phyloP scores from a whole-genome alignment of 352 stramenopile species.

The Pythium monospermum region DNA sequence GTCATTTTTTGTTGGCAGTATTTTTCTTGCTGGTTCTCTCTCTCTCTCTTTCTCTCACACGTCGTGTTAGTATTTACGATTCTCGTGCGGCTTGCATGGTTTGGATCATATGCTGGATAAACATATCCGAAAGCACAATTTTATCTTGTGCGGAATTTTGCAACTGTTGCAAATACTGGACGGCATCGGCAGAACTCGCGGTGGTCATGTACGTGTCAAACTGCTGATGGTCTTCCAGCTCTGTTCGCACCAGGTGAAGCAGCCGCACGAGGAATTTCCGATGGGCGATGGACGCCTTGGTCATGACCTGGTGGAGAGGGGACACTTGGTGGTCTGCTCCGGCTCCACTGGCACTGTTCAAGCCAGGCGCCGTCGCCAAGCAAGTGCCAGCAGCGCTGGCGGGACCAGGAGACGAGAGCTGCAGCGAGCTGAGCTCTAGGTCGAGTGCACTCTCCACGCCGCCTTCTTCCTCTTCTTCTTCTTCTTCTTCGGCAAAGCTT shows the following conservation, averaged over 20 bases:
- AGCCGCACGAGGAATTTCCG: slow-evolving; percentile 67
- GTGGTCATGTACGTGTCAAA: slow-evolving; percentile 73
- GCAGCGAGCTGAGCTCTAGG: slow-evolving; percentile 18
- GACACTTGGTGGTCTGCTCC: too few relatives aligned
- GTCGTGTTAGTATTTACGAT: slow-evolving; percentile 42
- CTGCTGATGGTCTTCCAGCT: slow-evolving; percentile 72
- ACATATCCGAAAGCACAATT: slow-evolving; percentile 79
- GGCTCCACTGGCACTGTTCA: slow-evolving; percentile 32
- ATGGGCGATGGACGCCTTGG: slow-evolving; percentile 53
- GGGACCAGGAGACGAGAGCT: slow-evolving; percentile 6
- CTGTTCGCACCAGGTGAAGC: slow-evolving; percentile 55
- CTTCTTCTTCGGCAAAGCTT: slow-evolving; percentile 8
- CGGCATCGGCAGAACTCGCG: slow-evolving; percentile 75
- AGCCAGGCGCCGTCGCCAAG: slow-evolving; percentile 18
- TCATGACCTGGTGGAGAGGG: slow-evolving; percentile 59
- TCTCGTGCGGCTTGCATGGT: slow-evolving; percentile 73
- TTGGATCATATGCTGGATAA: slow-evolving; percentile 83
- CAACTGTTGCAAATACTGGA: slow-evolving; percentile 82
- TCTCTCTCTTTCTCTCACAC: too few relatives aligned
- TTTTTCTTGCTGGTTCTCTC: too few relatives aligned
- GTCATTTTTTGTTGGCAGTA: too few relatives aligned
- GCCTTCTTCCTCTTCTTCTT: slow-evolving; percentile 22
- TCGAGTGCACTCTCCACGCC: slow-evolving; percentile 26
- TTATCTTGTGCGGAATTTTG: slow-evolving; percentile 85
- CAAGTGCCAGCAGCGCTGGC: slow-evolving; percentile 19